Evolutionary conservation across 2,329 filamentous ascomycete species (phyloP).

Genomic region (Fusarium sp.): DNA sequence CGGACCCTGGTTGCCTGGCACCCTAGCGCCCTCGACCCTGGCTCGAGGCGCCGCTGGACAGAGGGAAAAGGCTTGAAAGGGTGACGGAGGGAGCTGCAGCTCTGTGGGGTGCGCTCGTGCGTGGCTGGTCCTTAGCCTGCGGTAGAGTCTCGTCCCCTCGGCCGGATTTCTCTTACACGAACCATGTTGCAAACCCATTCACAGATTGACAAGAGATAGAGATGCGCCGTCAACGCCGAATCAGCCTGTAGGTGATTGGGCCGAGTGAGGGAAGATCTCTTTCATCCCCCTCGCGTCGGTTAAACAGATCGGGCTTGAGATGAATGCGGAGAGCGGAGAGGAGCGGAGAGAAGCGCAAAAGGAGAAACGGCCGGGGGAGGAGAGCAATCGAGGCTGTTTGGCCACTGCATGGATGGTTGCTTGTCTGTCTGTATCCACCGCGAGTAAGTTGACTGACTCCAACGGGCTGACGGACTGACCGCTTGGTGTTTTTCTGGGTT

Average conservation of each 20-base stretch:
- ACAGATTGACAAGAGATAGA: constrained; percentile 41
- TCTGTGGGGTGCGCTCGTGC: constrained; percentile 45
- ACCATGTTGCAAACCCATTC: constrained; percentile 50
- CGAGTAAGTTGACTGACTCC: constrained; percentile 25
- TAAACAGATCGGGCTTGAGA: constrained; percentile 37
- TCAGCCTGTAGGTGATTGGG: constrained; percentile 41
- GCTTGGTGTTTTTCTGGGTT: constrained; percentile 22
- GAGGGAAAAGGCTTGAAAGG: constrained; percentile 16
- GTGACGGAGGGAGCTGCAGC: constrained; percentile 20
- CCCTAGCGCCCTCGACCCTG: constrained; percentile 23
- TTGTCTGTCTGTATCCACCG: constrained; percentile 8
- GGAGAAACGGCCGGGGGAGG: constrained; percentile 18
- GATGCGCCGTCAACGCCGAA: constrained; percentile 34
- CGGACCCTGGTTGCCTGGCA: constrained; percentile 19
- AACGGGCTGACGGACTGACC: constrained; percentile 15
- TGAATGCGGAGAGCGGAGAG: constrained; percentile 38
- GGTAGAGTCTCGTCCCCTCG: constrained; percentile 35
- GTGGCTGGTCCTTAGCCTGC: constrained; percentile 39
- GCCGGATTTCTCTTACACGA: constrained; percentile 53
- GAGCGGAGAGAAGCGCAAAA: constrained; percentile 25
- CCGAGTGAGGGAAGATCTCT: constrained; percentile 8
- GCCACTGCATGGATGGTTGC: neutral
- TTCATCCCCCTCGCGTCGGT: constrained; percentile 34
- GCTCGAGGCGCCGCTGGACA: constrained; percentile 13
- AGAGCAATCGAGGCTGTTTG: constrained; percentile 32